Base-by-base conservation (phyloP, 1,139 yeast genomes). In the Nematodospora anomalae region DNA sequence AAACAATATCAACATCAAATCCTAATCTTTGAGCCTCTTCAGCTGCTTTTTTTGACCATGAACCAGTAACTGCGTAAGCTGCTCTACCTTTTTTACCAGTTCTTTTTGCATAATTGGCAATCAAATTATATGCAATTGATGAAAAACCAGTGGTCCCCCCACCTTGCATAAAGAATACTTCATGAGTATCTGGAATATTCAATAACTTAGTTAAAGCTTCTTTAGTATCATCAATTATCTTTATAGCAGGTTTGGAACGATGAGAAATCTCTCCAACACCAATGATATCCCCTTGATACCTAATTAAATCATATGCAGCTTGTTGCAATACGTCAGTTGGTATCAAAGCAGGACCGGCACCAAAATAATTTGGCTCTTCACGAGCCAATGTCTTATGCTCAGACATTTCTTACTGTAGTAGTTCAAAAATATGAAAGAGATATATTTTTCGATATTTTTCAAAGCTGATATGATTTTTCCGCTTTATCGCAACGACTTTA, bases 121-220 rank as follows among this genome's bases (percentile, higher is more conserved):
- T 62, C 64, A 92, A 62, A 58, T 92, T 92, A 52, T 92, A 80
- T 11, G 87, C 90, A 40, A 88, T 74, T 6, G 95, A 79, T 5
- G 97, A 85, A 53, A 92, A 92, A 4, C 96, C 97, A 27, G 89
- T 84, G 35, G 97, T 90, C 44, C 97, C 98, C 43, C 98, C 98
- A 44, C 98, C 97, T 67, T 92, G 98, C 65, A 90, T 66, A 65
- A 90, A 92, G 57, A 92, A 82, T 2, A 90, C 92, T 57, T 89
- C 97, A 58, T 92, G 95, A 25, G 95, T 83, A 43, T 87, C 95
- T 22, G 97, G 98, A 36, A 92, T 76, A 41, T 71, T 58, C 58
- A 88, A 63, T 40, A 92, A 68, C 51, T 83, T 65, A 32, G 54
- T 65, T 53, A 92, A 66, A 51, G 83, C 77, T 28, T 63, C 69